Base-by-base conservation (phyloP, 2,329 filamentous ascomycete genomes). In the Ascochyta rabiei region DNA sequence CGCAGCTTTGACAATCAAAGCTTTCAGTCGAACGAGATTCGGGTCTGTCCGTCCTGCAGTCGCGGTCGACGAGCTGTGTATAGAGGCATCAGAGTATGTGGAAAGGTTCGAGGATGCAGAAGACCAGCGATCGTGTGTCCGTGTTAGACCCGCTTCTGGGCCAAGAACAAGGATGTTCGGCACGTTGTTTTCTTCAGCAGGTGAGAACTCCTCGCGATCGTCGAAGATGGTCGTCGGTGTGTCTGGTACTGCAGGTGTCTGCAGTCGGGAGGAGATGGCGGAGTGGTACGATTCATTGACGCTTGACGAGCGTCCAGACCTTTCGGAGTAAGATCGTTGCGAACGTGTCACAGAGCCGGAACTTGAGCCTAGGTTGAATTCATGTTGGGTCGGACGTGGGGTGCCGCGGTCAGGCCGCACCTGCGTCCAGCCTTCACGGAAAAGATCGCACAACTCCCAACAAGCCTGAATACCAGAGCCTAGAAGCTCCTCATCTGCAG, bases 221-320 rank as follows among this genome's bases (percentile, higher is more conserved):
- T 97, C 93, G 66, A 97, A 97, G 63, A 97, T 92, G 4, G 93
- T 98, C 0, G 93, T 93, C 0, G 93, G 93, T 0, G 93, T 98
- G 76, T 98, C 93, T 0, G 93, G 93, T 80, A 82, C 49, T 53
- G 60, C 62, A 8, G 66, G 57, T 0, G 62, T 57, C 31, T 68
- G 62, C 41, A 62, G 64, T 21, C 69, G 61, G 79, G 78, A 68
- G 2, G 73, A 74, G 21, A 75, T 68, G 13, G 77, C 78, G 28
- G 77, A 77, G 61, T 80, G 77, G 47, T 79, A 79, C 12, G 77
- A 77, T 47, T 76, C 68, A 68, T 63, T 80, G 72, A 71, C 78
- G 79, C 64, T 86, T 33, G 70, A 79, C 4, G 67, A 68, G 7
- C 69, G 65, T 26, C 57, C 70, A 40, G 73, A 75, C 26, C 62